Evolutionary conservation across 371 early-diverging fungal species (phyloP), one percentile per base, ranked within the genome.

Genomic region (Apophysomyces sp.): DNA sequence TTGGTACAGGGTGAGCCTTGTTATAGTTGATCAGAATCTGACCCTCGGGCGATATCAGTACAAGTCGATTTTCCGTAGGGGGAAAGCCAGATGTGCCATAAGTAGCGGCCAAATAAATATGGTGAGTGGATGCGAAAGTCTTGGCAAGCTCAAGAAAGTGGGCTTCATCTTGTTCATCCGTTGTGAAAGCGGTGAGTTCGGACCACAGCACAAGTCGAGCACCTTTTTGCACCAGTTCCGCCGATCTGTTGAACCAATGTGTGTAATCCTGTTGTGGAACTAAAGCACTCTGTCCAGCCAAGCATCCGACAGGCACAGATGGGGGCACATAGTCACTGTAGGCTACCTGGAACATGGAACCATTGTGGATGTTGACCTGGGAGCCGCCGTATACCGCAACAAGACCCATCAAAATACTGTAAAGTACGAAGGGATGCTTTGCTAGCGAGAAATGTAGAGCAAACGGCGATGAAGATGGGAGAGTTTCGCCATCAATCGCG

Each of bases 1-100:
- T 66, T 32, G 84, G 76, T 4, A 85, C 83, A 21, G 86, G 86
- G 55, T 84, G 64, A 0, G 83, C 77, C 52, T 86, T 86, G 28
- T 75, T 76, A 61, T 84, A 86, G 27, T 80, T 66, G 30, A 84
- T 73, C 9, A 66, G 66, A 12, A 84, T 64, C 0, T 78, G 61
- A 0, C 86, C 86, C 9, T 66, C 49, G n/a, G 80, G 77, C 11
- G 73, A 74, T 36, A 84, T 62, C 0, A 86, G 58, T 0, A 76
- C 75, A 36, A 81, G 70, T 55, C 78, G 81, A 61, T 86, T 85
- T 55, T 73, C 61, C 15, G 21, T 36, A 9, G 68, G 30, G 4
- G 71, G 63, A 8, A 21, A 7, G 8, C 9, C 3, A 8, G 3
- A 18, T 44, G 49, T 44, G 0, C 55, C 65, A 55, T 82, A 84